A percentile compares a stretch with the other conserved stretches of the same genome.
These are phyloP conservation scores for Pythium aquatile DNA, from an alignment of 352 stramenopile species.

Conservation along the genomic window DNA sequence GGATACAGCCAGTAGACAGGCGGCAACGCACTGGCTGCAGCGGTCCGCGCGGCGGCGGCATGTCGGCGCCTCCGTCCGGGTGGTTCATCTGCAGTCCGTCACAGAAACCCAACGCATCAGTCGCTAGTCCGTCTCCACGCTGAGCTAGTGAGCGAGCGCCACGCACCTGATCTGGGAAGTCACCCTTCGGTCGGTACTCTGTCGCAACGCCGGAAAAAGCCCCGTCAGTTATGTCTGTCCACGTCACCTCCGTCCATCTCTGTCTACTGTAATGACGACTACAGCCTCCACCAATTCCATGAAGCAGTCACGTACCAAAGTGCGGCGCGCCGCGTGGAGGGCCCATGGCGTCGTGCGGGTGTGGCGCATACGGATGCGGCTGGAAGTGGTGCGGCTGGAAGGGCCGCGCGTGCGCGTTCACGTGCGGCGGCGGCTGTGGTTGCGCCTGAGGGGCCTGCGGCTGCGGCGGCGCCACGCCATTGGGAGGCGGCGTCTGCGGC, in stretches of 20 bases:
- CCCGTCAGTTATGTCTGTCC: neutral
- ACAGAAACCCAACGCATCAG: neutral
- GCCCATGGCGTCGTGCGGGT: constrained; percentile 16
- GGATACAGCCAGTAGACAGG: neutral
- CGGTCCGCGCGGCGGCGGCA: constrained; percentile 22
- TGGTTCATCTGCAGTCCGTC: constrained; percentile 12
- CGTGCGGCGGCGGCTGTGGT: constrained; percentile 9
- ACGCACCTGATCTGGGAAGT: constrained; percentile 21
- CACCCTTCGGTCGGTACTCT: constrained; percentile 27
- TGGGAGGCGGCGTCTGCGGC: constrained; percentile 15
- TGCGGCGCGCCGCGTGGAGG: constrained; percentile 18
- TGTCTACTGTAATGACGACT: too few species aligned
- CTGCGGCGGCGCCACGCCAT: constrained; percentile 1
- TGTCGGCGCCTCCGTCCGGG: constrained; percentile 16
- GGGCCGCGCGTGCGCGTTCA: constrained; percentile 24
- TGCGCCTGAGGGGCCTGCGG: neutral
- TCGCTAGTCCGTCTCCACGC: neutral
- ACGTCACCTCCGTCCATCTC: neutral
- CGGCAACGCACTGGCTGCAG: constrained; percentile 22
- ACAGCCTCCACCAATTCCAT: too few species aligned
- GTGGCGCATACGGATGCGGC: constrained; percentile 22
- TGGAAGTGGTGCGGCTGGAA: constrained; percentile 17
- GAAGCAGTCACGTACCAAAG: neutral
- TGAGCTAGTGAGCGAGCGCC: neutral
- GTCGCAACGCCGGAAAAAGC: neutral